These are phyloP conservation scores for Exobasidium rhododendri DNA, from an alignment of 1,284 basidiomycete species.

Conservation along the genomic window DNA sequence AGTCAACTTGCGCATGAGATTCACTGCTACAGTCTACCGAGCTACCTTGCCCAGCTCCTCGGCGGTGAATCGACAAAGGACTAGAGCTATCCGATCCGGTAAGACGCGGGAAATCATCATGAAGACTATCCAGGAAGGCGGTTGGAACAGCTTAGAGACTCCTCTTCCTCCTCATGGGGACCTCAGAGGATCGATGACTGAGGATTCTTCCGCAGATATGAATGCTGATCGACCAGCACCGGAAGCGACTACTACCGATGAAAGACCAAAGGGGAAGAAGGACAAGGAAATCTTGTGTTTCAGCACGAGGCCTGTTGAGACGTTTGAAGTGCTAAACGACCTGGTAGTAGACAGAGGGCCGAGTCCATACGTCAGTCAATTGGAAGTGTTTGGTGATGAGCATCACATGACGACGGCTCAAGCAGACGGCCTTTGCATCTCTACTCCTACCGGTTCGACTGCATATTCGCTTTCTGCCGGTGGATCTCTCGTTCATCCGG, in stretches of 20 bases:
- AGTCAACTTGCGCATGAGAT: conserved; percentile 97
- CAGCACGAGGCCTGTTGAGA: conserved; percentile 88
- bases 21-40: conserved; percentile 91
- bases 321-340: conserved; percentile 97
- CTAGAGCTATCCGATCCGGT: conserved; percentile 44
- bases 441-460: conserved; percentile 95
- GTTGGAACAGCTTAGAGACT: conserved; percentile 48
- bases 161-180: conserved; percentile 15
- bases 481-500: conserved; percentile 94
- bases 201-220: neutral
- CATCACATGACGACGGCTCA: conserved; percentile 99
- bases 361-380: conserved; percentile 90
- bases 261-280: conserved; percentile 57
- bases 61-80: conserved; percentile 32
- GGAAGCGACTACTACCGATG: neutral
- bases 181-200: neutral
- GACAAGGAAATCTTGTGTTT: conserved; percentile 99
- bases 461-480: conserved; percentile 92
- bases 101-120: conserved; percentile 52
- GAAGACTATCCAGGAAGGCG: conserved; percentile 42
- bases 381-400: conserved; percentile 97
- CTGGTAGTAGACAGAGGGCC: conserved; percentile 96
- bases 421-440: conserved; percentile 91
- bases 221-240: conserved; percentile 11
- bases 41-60: conserved; percentile 31